Percentiles rank a stretch among this genome's conserved stretches.
These are phyloP conservation scores for Marchantia paleacea DNA, from an alignment of 225 moss, liverwort and hornwort species.

Conservation along the genomic window DNA sequence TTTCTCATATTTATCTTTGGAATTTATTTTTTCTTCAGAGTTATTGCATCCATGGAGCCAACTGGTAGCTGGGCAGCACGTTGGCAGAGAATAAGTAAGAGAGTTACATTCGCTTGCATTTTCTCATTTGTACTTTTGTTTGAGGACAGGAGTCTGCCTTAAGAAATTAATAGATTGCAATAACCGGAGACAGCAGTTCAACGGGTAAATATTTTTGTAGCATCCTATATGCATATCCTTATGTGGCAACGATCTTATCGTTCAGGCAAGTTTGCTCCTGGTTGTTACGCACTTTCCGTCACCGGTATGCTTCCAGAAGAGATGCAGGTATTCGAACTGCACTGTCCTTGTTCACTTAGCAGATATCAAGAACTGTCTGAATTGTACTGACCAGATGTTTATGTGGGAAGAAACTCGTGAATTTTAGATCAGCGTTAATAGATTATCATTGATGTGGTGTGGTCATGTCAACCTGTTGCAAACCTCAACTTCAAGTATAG, in stretches of 20 bases:
- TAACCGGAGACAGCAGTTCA: neutral
- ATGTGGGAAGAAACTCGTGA: no score
- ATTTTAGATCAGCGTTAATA: no score
- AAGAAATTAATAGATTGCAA: neutral
- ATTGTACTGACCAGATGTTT: neutral
- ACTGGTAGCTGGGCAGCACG: slow-evolving; percentile 97
- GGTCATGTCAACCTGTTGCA: no score
- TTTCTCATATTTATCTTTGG: neutral
- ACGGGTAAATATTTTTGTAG: neutral
- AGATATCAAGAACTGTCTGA: neutral
- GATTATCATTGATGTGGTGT: no score
- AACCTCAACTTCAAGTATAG: no score
- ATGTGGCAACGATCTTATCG: neutral
- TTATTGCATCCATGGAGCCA: slow-evolving; percentile 98
- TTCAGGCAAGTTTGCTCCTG: slow-evolving; percentile 87
- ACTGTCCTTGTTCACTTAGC: slow-evolving; percentile 6
- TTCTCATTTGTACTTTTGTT: neutral
- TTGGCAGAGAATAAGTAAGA: slow-evolving; percentile 95
- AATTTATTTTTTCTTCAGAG: slow-evolving; percentile 40
- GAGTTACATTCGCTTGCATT: neutral
- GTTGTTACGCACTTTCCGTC: slow-evolving; percentile 87
- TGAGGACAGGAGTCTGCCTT: neutral
- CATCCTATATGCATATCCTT: neutral
- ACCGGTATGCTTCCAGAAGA: slow-evolving; percentile 89
- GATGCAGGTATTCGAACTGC: slow-evolving; percentile 66